phyloP scores from a whole-genome alignment of 106 monocot genomes.

The Hemerocallis citrina region DNA sequence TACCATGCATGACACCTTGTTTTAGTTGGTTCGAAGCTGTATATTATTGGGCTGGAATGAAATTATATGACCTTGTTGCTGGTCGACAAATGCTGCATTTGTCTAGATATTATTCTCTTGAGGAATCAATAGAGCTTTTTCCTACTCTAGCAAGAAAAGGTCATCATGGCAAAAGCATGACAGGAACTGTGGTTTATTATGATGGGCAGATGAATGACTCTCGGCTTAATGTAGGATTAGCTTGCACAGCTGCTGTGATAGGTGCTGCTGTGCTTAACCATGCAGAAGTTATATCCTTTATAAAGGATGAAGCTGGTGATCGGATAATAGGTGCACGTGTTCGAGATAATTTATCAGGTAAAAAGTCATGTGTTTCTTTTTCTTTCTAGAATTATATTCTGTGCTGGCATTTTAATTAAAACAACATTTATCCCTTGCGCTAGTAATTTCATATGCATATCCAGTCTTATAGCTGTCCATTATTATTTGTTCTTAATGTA shows the following conservation, averaged over 20 bases:
- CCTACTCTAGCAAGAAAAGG: constrained; percentile 85
- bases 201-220: constrained; percentile 99
- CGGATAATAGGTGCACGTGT: constrained; percentile 74
- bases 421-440: not conserved
- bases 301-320: constrained; percentile 64
- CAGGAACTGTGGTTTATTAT: constrained; percentile 98
- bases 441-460: no score
- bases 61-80: constrained; percentile 91
- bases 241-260: constrained; percentile 82
- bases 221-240: constrained; percentile 90
- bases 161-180: constrained; percentile 55
- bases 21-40: constrained; percentile 90
- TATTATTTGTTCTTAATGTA: no score
- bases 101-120: constrained; percentile 86
- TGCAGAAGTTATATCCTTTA: constrained; percentile 85
- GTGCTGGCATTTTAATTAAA: not conserved
- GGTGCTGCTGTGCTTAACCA: constrained; percentile 88
- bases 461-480: no score
- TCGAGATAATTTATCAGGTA: constrained; percentile 87
- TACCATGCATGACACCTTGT: constrained; percentile 99
- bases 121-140: constrained; percentile 87
- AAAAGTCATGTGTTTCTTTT: constrained; percentile 3
- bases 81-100: constrained; percentile 85
- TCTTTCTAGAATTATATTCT: no score
- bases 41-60: constrained; percentile 88